Percentiles rank a stretch among this genome's conserved stretches.
phyloP scores from a whole-genome alignment of 1,139 yeast genomes.

The Arxiozyma telluris region DNA sequence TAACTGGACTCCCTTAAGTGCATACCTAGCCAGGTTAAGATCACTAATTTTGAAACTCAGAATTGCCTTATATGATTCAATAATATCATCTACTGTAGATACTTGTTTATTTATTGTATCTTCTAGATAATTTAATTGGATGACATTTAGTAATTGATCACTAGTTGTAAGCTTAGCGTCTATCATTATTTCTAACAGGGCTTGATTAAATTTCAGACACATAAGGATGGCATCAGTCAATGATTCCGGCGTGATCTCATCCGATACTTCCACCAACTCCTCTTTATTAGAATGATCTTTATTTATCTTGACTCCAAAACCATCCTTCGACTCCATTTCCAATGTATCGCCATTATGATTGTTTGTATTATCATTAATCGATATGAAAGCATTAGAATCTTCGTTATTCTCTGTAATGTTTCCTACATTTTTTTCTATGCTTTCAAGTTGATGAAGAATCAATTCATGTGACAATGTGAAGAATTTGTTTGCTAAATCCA shows the following conservation, averaged over 20 bases:
- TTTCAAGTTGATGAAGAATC: constrained; percentile 15
- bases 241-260: constrained; percentile 20
- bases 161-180: constrained; percentile 6
- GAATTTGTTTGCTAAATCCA: constrained; percentile 14
- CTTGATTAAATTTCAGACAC: constrained; percentile 17
- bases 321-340: constrained; percentile 4
- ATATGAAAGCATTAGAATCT: background rate
- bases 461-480: constrained; percentile 9
- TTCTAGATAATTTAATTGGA: constrained; percentile 18
- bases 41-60: constrained; percentile 1
- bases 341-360: background rate
- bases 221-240: constrained; percentile 19
- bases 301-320: constrained; percentile 11
- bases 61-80: background rate
- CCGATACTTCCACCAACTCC: constrained; percentile 22
- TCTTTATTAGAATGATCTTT: constrained; percentile 1
- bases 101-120: constrained; percentile 14
- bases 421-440: constrained; percentile 5
- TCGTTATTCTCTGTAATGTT: background rate
- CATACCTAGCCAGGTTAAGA: constrained; percentile 2
- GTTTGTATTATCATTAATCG: constrained; percentile 2
- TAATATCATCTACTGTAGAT: constrained; percentile 15
- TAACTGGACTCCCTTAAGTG: constrained; percentile 5
- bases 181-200: constrained; percentile 15
- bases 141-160: constrained; percentile 9